These are phyloP conservation scores for Metschnikowia bowlesiae DNA, from an alignment of 805 yeast species.

Conservation along the genomic window DNA sequence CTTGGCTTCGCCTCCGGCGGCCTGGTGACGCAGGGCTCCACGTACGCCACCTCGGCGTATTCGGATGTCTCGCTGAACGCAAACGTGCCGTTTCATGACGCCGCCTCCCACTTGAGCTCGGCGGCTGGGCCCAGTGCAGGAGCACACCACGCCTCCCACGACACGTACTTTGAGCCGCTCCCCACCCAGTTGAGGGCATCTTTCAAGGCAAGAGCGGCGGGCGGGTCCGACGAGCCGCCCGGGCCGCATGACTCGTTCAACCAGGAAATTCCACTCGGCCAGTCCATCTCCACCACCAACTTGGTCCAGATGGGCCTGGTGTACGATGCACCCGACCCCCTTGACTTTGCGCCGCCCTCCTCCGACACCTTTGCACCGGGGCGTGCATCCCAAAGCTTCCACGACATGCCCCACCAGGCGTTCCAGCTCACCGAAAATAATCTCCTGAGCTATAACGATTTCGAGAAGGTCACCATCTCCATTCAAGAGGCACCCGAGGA, in stretches of 20 bases:
- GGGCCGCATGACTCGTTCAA: conserved; percentile 22
- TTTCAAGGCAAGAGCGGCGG: background rate
- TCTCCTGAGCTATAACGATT: conserved; percentile 14
- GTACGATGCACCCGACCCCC: background rate
- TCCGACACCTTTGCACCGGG: background rate
- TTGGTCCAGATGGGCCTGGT: conserved; percentile 13
- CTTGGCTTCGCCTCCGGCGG: conserved; percentile 7
- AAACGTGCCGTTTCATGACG: conserved; percentile 35
- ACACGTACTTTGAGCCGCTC: conserved; percentile 4
- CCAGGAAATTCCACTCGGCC: conserved; percentile 36
- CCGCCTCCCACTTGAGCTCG: conserved; percentile 27
- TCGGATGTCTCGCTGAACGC: conserved; percentile 37
- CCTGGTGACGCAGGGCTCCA: conserved; percentile 9
- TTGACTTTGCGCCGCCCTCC: background rate
- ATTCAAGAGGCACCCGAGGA: conserved; percentile 24
- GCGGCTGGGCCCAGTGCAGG: conserved; percentile 3
- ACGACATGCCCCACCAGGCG: background rate
- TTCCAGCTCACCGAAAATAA: conserved; percentile 16
- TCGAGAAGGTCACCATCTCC: conserved; percentile 16
- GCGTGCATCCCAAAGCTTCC: background rate
- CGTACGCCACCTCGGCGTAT: conserved; percentile 21
- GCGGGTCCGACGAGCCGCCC: background rate
- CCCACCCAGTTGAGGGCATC: background rate
- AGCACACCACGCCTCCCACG: background rate
- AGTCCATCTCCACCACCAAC: conserved; percentile 35